These are phyloP conservation scores for Aspergillus ostianus DNA, from an alignment of 495 filamentous ascomycete genomes.

Conservation along the genomic window DNA sequence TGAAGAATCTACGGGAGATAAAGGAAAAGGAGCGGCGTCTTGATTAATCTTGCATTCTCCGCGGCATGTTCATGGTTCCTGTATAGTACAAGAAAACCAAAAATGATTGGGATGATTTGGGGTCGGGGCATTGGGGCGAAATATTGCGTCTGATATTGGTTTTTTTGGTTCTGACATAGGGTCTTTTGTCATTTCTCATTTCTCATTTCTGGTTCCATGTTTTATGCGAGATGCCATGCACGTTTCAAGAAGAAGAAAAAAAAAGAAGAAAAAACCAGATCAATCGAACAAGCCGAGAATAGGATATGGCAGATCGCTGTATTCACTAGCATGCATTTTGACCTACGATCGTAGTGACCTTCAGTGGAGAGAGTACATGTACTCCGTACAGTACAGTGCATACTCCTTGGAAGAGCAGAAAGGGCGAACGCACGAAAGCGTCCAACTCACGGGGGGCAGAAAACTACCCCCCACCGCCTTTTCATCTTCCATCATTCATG, in stretches of 20 bases:
- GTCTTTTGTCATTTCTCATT: slow-evolving; percentile 19
- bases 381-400: no score
- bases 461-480: slow-evolving; percentile 28
- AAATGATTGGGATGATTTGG: slow-evolving; percentile 47
- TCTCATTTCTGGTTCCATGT: slow-evolving; percentile 13
- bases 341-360: no score
- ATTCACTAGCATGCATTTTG: no score
- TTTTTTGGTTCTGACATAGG: slow-evolving; percentile 24
- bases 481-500: slow-evolving; percentile 24
- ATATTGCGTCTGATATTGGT: slow-evolving; percentile 40
- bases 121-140: slow-evolving; percentile 47
- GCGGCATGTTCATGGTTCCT: slow-evolving; percentile 37
- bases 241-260: background rate
- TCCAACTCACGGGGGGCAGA: slow-evolving; percentile 14
- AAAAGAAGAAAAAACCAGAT: slow-evolving; percentile 1
- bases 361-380: no score
- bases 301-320: background rate
- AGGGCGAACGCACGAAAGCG: background rate
- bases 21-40: slow-evolving; percentile 39
- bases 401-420: no score
- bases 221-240: slow-evolving; percentile 16
- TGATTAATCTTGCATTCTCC: slow-evolving; percentile 21
- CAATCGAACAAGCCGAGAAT: background rate
- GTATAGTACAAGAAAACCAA: slow-evolving; percentile 47
- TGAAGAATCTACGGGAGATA: slow-evolving; percentile 47